These are phyloP conservation scores for Alternaria conjuncta DNA, from an alignment of 2,329 filamentous ascomycete species.

Conservation along the genomic window DNA sequence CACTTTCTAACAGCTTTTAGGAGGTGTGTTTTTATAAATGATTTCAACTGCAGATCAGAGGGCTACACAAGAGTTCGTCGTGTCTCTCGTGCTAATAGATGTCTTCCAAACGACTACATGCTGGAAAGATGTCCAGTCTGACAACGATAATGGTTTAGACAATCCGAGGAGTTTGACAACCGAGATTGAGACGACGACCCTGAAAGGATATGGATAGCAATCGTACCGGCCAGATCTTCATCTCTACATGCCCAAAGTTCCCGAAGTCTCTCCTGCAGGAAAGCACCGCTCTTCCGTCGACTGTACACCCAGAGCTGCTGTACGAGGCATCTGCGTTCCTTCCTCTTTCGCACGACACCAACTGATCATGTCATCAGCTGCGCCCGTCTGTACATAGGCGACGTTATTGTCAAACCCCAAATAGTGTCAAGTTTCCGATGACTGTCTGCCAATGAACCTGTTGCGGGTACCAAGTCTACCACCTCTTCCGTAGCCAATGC, in stretches of 20 bases:
- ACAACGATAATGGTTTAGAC: background rate
- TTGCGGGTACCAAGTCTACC: background rate
- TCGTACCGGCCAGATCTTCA: background rate
- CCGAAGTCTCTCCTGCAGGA: background rate
- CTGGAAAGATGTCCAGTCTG: background rate
- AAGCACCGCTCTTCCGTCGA: background rate
- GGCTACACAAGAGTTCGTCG: background rate
- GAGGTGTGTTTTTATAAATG: background rate
- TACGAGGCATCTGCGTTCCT: background rate
- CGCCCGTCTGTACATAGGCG: background rate
- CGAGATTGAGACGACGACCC: background rate
- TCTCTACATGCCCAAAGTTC: background rate
- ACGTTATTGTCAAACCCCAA: background rate
- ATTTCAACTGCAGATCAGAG: background rate
- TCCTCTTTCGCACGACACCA: background rate
- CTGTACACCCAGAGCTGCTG: background rate
- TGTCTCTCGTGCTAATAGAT: background rate
- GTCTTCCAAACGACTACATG: background rate
- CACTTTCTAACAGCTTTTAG: background rate
- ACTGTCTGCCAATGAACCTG: background rate
- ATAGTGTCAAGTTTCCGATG: background rate
- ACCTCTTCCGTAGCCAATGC: background rate
- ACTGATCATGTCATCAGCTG: background rate
- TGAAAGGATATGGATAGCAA: background rate
- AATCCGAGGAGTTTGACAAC: background rate